phyloP scores from a whole-genome alignment of 208 protist species.

The Trypanosoma vivax region DNA sequence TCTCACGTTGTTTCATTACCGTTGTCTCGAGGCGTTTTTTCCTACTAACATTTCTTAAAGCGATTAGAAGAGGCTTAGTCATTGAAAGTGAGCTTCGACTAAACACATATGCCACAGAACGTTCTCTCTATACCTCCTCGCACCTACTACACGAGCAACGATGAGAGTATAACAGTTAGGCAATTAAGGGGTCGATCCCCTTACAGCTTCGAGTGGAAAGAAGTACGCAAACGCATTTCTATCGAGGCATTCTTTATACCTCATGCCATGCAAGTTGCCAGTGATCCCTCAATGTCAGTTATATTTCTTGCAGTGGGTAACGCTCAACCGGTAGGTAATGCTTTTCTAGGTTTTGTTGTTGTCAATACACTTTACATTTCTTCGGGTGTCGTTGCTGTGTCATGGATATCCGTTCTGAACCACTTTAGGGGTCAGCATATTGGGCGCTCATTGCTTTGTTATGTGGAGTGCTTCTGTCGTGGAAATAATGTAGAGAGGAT shows the following conservation, averaged over 20 bases:
- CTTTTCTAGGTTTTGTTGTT: slow-evolving; percentile 15
- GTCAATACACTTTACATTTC: slow-evolving; percentile 6
- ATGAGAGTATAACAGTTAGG: slow-evolving; percentile 4
- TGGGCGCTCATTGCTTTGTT: slow-evolving; percentile 16
- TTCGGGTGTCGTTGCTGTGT: slow-evolving; percentile 4
- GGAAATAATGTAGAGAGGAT: slow-evolving; percentile 2
- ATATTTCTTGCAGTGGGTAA: slow-evolving; percentile 9
- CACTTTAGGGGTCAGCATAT: slow-evolving; percentile 12
- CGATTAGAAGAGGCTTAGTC: too few relatives aligned
- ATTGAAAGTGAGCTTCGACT: too few relatives aligned
- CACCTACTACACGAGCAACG: background rate
- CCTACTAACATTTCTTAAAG: too few relatives aligned
- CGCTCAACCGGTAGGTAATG: background rate
- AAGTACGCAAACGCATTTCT: slow-evolving; percentile 2
- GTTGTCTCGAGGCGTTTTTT: too few relatives aligned
- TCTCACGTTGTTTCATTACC: too few relatives aligned
- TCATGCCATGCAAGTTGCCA: background rate
- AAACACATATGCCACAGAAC: too few relatives aligned
- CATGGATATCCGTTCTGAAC: slow-evolving; percentile 24
- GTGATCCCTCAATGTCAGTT: slow-evolving; percentile 8
- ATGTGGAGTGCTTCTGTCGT: slow-evolving; percentile 15
- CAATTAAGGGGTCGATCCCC: background rate
- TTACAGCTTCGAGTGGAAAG: background rate
- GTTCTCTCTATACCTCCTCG: slow-evolving; percentile 1
- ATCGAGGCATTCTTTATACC: background rate